Evolutionary conservation across 129 eudicot genomes (phyloP).

Genomic region (Oenanthe sinensis): DNA sequence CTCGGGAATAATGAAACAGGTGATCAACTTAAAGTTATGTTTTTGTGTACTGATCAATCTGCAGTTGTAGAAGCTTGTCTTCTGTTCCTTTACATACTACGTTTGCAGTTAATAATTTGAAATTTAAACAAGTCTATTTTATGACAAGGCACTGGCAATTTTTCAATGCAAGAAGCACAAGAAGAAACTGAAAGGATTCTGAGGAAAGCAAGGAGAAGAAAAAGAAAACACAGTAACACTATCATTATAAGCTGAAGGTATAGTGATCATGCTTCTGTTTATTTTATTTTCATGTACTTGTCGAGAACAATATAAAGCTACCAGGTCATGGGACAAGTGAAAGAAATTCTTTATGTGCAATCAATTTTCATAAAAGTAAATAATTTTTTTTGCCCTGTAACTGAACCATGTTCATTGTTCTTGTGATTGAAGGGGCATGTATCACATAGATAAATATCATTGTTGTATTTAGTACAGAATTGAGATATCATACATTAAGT

Average conservation of each 20-base stretch:
- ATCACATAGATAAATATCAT: neutral
- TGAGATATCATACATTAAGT: neutral
- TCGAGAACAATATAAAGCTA: neutral
- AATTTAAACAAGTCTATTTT: neutral
- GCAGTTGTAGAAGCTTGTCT: neutral
- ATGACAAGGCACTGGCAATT: constrained; percentile 29
- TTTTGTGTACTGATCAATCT: neutral
- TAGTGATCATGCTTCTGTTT: constrained; percentile 11
- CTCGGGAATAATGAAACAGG: constrained; percentile 51
- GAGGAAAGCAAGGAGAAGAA: constrained; percentile 83
- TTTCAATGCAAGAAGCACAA: constrained; percentile 36
- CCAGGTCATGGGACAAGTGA: neutral
- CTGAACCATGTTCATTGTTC: neutral
- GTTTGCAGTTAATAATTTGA: neutral
- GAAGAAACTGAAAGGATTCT: constrained; percentile 64
- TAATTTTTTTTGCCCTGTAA: neutral
- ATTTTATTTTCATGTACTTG: constrained; percentile 2
- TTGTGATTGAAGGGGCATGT: neutral
- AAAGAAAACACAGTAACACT: constrained; percentile 56
- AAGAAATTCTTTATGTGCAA: constrained; percentile 6
- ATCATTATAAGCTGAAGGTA: constrained; percentile 58
- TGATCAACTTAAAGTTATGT: neutral
- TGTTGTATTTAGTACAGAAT: neutral
- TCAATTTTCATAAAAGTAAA: neutral
- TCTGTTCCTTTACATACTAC: neutral